Evolutionary conservation across 179 eudicot genomes (phyloP), one percentile per base, ranked within the genome.

Genomic region (Silene vulgaris): DNA sequence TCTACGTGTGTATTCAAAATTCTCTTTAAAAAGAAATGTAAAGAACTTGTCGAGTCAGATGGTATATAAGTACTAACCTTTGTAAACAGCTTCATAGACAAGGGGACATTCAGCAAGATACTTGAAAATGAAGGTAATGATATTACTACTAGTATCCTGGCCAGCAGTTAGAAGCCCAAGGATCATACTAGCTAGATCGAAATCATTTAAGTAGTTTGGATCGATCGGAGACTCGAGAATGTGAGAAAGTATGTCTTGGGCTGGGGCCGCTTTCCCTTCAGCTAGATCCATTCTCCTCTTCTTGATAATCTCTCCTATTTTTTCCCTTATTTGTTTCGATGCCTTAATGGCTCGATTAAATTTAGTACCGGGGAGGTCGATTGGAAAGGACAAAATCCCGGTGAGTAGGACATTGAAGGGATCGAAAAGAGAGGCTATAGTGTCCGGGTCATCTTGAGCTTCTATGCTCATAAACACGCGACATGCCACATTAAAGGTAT

Each of bases 201-300:
- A 71, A 71, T 71, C 74, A 11, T 71, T 71, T 14, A 71, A 71
- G 11, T 71, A 71, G 13, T 52, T 71, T 8, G 74, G 74, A 71
- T 71, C 74, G 7, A 71, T 52, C 17, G 63, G 63, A 6, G 62
- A 50, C 62, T 71, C 74, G 28, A 71, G 37, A 3, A 71, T 71
- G 32, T 71, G 74, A 11, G 74, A 71, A 12, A 71, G 74, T 71
- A 71, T 71, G 74, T 71, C 74, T 71, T 71, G 74, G 0, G 61
- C 63, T 2, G 61, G 74, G 9, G 43, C 62, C 5, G 32, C 74
- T 71, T 52, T 71, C 13, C 74, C 74, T 54, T 71, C 74, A 0
- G 35, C 62, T 63, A 71, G 28, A 26, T 52, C 74, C 63, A 16
- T 4, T 54, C 74, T 71, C 21, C 74, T 52, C 17, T 26, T 71